phyloP scores from a whole-genome alignment of 192 early-diverging fungal species.

The Linnemannia hyalina region DNA sequence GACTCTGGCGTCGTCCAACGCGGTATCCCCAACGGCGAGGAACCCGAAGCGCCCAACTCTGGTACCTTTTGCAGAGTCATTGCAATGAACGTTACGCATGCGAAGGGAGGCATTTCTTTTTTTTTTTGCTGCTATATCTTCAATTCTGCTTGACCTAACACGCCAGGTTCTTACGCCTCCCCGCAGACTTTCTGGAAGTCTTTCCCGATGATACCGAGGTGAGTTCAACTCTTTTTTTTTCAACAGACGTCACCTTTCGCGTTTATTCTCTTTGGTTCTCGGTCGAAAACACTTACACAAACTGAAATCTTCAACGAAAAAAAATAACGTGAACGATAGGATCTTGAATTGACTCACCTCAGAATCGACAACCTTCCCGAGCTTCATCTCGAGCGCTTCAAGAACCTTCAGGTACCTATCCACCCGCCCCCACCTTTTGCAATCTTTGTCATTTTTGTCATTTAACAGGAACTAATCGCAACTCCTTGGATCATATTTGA shows the following conservation, averaged over 20 bases:
- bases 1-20: constrained; percentile 45
- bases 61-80: constrained; percentile 2
- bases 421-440: background rate
- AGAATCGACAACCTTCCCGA: constrained; percentile 68
- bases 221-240: background rate
- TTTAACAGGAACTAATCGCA: background rate
- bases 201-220: constrained; percentile 64
- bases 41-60: constrained; percentile 13
- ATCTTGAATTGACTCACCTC: constrained; percentile 78
- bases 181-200: constrained; percentile 63
- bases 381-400: constrained; percentile 72
- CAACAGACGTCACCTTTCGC: background rate
- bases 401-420: constrained; percentile 70
- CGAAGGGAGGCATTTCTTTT: background rate
- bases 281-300: background rate
- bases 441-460: background rate
- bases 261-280: background rate
- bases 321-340: constrained; percentile 54
- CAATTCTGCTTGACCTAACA: background rate
- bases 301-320: background rate
- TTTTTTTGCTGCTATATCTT: background rate
- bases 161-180: background rate
- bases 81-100: background rate
- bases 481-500: background rate
- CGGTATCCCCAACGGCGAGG: constrained; percentile 47